phyloP scores from a whole-genome alignment of 2,329 filamentous ascomycete genomes.

The Xylaria sp. region DNA sequence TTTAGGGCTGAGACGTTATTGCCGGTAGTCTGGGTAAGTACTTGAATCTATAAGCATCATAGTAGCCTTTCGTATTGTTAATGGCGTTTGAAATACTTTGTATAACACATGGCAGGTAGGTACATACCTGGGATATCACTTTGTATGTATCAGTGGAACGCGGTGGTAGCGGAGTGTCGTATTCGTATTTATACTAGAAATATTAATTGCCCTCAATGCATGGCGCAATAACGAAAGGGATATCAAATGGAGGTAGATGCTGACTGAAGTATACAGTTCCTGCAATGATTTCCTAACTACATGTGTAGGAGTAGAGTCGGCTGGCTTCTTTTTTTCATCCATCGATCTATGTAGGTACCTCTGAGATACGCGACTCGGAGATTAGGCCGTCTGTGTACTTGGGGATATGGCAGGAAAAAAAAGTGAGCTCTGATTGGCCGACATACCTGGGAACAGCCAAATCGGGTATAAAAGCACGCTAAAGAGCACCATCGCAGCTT shows the following conservation, averaged over 20 bases:
- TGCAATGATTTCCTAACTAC: not conserved
- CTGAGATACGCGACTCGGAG: not conserved
- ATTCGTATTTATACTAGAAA: constrained; percentile 2
- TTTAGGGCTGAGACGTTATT: not conserved
- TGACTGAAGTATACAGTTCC: too few relatives aligned
- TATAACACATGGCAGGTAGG: too few relatives aligned
- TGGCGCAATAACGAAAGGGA: not conserved
- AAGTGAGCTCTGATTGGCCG: constrained; percentile 17
- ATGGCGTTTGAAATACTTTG: not conserved
- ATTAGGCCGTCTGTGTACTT: not conserved
- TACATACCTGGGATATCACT: not conserved
- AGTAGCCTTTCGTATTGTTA: not conserved
- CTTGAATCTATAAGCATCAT: not conserved
- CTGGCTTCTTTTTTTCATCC: too few relatives aligned
- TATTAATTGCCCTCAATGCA: not conserved
- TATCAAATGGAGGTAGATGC: not conserved
- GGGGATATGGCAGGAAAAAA: constrained; percentile 10
- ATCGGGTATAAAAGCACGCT: constrained; percentile 26
- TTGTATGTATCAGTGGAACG: not conserved
- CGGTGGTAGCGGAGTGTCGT: not conserved
- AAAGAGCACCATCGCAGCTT: not conserved
- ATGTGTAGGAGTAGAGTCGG: not conserved
- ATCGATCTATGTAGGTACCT: not conserved
- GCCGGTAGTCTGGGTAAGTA: not conserved
- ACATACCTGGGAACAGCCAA: constrained; percentile 9